Evolutionary conservation across 169 alveolate genomes (phyloP), one percentile per base, ranked within the genome.

Genomic region (Cryptosporidium sp.): DNA sequence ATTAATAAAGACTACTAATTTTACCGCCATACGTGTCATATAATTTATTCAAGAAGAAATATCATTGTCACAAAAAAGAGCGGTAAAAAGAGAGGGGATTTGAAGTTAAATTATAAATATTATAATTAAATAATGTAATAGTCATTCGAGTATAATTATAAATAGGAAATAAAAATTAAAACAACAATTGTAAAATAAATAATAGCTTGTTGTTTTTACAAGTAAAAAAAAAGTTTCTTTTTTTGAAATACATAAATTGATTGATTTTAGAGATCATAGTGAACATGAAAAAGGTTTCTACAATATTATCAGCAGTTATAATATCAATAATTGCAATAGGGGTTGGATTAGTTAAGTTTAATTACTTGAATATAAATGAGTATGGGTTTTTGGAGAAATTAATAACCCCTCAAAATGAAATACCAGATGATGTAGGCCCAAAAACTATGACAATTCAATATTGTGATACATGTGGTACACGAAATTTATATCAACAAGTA

Each of bases 401-500:
- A 39, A 14, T 73, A 39, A 73, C 86, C 14, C 86, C 86, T 26
- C 71, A 51, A 58, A 73, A 73, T 51, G 71, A 73, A 41, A 55
- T 73, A 52, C 86, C 86, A 9, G 71, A 51, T 23, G 71, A 73
- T 73, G 71, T 73, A 3, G 86, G 86, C 0, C 86, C 86, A 31
- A 73, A 73, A 39, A 73, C 86, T n/a, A 73, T 73, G 86, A 73
- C 71, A 29, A 73, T 73, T 55, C 86, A 73, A 73, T 73, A 73
- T 39, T 73, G 86, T 73, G 86, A 73, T 58, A 73, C 86, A 73
- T 73, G 86, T 73, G 71, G 86, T 31, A 73, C 86, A 26, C 59
- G 71, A 18, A 73, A 58, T 35, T 73, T 73, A 59, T 73, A 73
- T 43, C 86, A 73, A n/a, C 86, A 73, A 73, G 71, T 73, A 73